A percentile compares a stretch with the other conserved stretches of the same genome.
Conservation (phyloP, 2,329 filamentous ascomycete genomes). For the Colletotrichum shisoi region DNA sequence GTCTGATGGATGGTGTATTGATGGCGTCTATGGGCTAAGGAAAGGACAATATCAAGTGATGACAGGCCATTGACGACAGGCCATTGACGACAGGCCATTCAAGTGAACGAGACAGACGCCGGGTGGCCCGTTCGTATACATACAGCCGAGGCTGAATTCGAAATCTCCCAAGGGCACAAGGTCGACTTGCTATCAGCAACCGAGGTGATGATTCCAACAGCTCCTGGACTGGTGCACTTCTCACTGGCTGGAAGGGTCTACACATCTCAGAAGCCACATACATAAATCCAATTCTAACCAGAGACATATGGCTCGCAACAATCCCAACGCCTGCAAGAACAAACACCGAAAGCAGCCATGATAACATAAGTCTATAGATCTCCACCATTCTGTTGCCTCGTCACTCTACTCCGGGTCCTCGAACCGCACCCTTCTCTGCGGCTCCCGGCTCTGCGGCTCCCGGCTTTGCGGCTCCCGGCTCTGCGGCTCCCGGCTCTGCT, state of each 20-base stretch:
- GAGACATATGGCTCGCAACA: neutral
- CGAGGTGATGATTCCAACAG: neutral
- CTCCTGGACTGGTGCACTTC: neutral
- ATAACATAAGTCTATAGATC: neutral
- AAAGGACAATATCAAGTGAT: neutral
- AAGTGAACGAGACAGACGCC: neutral
- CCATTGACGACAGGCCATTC: neutral
- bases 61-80: no score
- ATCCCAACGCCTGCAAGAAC: neutral
- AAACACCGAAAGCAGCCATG: neutral
- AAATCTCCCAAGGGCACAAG: neutral
- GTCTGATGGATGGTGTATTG: neutral
- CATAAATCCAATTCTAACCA: neutral
- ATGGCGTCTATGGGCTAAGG: neutral
- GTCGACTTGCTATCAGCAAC: neutral
- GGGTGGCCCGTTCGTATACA: no score
- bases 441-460: neutral
- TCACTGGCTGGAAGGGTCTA: no score
- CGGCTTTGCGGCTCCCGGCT: neutral
- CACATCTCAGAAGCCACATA: neutral
- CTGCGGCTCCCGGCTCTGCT: neutral
- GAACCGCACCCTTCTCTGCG: constrained; percentile 8
- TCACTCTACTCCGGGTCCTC: neutral
- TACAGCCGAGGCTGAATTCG: no score
- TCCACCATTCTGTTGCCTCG: neutral